Evolutionary conservation across 352 stramenopile species (phyloP).

Genomic region (Pythium aquatile): DNA sequence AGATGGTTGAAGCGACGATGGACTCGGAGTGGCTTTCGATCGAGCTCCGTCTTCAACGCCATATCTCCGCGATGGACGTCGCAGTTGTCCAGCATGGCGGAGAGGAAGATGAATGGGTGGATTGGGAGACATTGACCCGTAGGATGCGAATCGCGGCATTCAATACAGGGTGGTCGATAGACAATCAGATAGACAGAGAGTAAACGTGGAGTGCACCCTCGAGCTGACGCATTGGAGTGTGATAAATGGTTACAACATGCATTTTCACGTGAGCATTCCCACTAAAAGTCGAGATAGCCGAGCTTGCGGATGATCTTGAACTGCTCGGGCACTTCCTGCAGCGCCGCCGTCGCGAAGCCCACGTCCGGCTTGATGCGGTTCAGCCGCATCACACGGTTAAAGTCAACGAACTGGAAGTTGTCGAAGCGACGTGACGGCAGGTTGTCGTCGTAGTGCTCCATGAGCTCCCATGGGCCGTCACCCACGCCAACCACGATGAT

Average conservation of each 20-base stretch:
- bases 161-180: not conserved
- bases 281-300: constrained; percentile 31
- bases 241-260: too few relatives aligned
- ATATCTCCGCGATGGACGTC: constrained; percentile 1
- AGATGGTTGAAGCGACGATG: not conserved
- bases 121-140: constrained; percentile 25
- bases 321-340: constrained; percentile 72
- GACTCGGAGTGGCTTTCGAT: constrained; percentile 21
- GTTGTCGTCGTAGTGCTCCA: constrained; percentile 62
- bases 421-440: constrained; percentile 61
- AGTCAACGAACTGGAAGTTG: constrained; percentile 84
- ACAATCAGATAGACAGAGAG: too few relatives aligned
- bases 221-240: too few relatives aligned
- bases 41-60: constrained; percentile 12
- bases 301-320: constrained; percentile 51
- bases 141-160: constrained; percentile 15
- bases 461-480: constrained; percentile 71
- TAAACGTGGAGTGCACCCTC: not conserved
- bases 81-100: not conserved
- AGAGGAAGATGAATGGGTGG: constrained; percentile 9
- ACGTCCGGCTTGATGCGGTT: constrained; percentile 52
- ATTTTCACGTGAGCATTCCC: too few relatives aligned
- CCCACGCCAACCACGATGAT: constrained; percentile 78
- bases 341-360: constrained; percentile 57
- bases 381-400: constrained; percentile 48